phyloP scores from a whole-genome alignment of 192 early-diverging fungal species.

The Rhizophagus prolifer region DNA sequence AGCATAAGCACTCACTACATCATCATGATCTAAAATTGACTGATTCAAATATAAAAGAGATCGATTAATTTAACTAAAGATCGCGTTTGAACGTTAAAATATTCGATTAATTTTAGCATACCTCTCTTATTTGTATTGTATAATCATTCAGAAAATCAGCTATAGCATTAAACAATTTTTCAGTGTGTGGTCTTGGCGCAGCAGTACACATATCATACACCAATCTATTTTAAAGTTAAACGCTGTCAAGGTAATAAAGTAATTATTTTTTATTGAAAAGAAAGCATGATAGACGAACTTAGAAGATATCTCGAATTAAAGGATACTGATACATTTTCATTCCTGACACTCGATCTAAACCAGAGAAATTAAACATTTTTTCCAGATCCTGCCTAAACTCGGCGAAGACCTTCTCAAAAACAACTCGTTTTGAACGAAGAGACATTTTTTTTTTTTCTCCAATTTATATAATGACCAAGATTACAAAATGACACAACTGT shows the following conservation, averaged over 20 bases:
- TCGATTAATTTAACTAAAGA: background rate
- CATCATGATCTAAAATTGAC: conserved; percentile 63
- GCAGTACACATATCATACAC: conserved; percentile 84
- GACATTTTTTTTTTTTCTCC: conserved; percentile 37
- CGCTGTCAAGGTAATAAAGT: background rate
- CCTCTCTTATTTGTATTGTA: conserved; percentile 51
- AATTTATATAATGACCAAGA: too few relatives aligned
- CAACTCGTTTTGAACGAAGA: conserved; percentile 52
- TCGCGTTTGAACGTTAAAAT: background rate
- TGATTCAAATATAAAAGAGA: conserved; percentile 28
- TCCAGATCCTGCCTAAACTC: conserved; percentile 49
- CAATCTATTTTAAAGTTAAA: conserved; percentile 35
- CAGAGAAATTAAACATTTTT: conserved; percentile 55
- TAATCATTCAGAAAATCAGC: conserved; percentile 65
- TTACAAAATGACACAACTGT: too few relatives aligned
- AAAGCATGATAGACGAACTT: too few relatives aligned
- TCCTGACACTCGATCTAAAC: conserved; percentile 52
- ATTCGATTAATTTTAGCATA: conserved; percentile 31
- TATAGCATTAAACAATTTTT: conserved; percentile 63
- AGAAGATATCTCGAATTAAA: background rate
- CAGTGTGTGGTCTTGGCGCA: conserved; percentile 66
- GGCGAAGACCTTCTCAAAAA: conserved; percentile 50
- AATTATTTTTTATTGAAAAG: background rate
- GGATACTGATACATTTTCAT: conserved; percentile 75
- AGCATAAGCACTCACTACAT: conserved; percentile 68